phyloP scores from a whole-genome alignment of 225 moss, liverwort and hornwort genomes.

The Pseudoscleropodium purum region DNA sequence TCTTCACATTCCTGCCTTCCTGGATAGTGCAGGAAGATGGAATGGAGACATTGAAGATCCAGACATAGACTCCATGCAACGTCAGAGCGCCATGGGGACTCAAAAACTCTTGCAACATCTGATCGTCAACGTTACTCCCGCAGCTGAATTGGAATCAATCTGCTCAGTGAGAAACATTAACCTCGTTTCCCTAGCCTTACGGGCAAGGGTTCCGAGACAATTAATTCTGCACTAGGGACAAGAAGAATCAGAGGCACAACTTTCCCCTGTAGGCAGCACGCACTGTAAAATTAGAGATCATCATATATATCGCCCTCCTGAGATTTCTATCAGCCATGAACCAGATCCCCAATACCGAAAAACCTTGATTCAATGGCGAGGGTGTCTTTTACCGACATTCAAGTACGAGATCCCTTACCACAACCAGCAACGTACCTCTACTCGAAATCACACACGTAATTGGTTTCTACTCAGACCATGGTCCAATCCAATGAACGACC shows the following conservation, averaged over 20 bases:
- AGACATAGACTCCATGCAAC: constrained; percentile 59
- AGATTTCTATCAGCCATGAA: neutral
- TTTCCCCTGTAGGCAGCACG: neutral
- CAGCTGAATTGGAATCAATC: neutral
- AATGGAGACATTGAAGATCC: constrained; percentile 7
- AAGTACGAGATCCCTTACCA: neutral
- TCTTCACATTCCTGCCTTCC: neutral
- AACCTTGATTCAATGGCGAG: neutral
- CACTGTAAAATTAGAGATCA: no score
- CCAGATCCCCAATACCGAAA: neutral
- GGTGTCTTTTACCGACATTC: neutral
- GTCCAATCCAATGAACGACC: neutral
- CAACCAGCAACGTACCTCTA: neutral
- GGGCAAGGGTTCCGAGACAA: neutral
- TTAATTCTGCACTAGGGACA: neutral
- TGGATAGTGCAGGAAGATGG: neutral
- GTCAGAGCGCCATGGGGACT: constrained; percentile 12
- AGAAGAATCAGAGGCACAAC: no score
- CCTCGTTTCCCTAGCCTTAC: neutral
- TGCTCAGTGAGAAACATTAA: neutral
- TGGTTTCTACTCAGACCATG: neutral
- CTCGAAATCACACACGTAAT: neutral
- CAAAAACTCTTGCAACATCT: constrained; percentile 15
- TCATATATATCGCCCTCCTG: neutral
- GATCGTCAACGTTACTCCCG: neutral